Conservation (phyloP, 257 asterid genomes). For the Ocimum tenuiflorum region DNA sequence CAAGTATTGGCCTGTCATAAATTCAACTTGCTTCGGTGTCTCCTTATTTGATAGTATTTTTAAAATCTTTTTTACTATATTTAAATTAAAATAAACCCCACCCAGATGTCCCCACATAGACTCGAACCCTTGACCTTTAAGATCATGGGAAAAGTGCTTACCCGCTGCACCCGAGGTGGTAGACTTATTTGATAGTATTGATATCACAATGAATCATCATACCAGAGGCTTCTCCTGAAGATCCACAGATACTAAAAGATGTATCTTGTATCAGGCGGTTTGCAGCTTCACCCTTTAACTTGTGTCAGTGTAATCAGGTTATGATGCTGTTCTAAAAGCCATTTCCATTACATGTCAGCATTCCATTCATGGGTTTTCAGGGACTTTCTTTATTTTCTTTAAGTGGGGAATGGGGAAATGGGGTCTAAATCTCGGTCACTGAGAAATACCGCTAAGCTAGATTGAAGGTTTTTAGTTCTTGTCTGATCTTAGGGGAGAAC, state of each 20-base stretch:
- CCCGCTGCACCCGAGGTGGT: no score
- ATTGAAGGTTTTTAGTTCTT: neutral
- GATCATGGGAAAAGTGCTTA: no score
- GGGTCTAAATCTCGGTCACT: no score
- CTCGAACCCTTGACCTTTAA: no score
- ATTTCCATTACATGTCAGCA: neutral
- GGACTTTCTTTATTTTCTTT: no score
- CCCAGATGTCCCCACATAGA: no score
- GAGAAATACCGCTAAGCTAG: no score
- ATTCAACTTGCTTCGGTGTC: neutral
- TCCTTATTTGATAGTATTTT: neutral
- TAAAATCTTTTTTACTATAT: no score
- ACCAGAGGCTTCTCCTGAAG: no score
- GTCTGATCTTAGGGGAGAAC: neutral
- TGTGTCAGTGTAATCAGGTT: neutral
- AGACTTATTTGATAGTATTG: neutral
- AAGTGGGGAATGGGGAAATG: no score
- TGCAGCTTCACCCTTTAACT: neutral
- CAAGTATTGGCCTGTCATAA: neutral
- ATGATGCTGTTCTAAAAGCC: neutral
- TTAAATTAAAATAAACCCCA: no score
- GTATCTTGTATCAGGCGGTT: neutral
- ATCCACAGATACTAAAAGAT: neutral
- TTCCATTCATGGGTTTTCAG: neutral
- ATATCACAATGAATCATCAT: no score